phyloP scores from a whole-genome alignment of 495 filamentous ascomycete genomes.

The Clavariopsis aquatica region DNA sequence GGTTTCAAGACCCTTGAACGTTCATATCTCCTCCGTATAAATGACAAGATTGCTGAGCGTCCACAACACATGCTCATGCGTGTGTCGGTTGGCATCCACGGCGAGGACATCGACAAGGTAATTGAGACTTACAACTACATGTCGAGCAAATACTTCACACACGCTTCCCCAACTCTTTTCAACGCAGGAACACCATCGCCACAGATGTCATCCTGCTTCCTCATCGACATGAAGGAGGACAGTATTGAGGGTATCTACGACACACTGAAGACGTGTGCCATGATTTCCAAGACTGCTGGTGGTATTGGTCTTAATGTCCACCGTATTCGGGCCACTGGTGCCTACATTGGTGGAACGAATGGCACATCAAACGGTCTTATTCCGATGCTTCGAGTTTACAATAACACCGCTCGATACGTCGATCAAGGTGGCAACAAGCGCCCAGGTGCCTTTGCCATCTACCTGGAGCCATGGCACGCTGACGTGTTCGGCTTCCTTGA shows the following conservation, averaged over 20 bases:
- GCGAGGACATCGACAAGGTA: conserved; percentile 87
- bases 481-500: conserved; percentile 98
- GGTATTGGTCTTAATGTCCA: conserved; percentile 96
- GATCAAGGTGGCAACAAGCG: conserved; percentile 99
- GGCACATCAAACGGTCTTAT: conserved; percentile 96
- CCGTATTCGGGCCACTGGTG: conserved; percentile 92
- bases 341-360: conserved; percentile 96
- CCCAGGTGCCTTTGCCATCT: conserved; percentile 96
- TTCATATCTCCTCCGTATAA: conserved; percentile 89
- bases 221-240: conserved; percentile 97
- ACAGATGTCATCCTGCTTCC: conserved; percentile 95
- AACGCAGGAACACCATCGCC: conserved; percentile 93
- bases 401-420: conserved; percentile 97
- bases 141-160: conserved; percentile 97
- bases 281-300: conserved; percentile 99
- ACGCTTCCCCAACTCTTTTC: conserved; percentile 96
- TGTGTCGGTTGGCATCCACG: conserved; percentile 95
- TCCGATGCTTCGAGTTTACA: conserved; percentile 97
- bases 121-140: conserved; percentile 98
- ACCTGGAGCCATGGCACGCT: conserved; percentile 98
- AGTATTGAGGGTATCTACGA: conserved; percentile 99
- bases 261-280: conserved; percentile 96
- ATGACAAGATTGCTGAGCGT: conserved; percentile 91
- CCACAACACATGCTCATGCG: conserved; percentile 99
- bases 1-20: conserved; percentile 99